Percentiles rank a stretch among this genome's conserved stretches.
phyloP scores from a whole-genome alignment of 2,329 filamentous ascomycete species.

The Incumbomyces lentus region DNA sequence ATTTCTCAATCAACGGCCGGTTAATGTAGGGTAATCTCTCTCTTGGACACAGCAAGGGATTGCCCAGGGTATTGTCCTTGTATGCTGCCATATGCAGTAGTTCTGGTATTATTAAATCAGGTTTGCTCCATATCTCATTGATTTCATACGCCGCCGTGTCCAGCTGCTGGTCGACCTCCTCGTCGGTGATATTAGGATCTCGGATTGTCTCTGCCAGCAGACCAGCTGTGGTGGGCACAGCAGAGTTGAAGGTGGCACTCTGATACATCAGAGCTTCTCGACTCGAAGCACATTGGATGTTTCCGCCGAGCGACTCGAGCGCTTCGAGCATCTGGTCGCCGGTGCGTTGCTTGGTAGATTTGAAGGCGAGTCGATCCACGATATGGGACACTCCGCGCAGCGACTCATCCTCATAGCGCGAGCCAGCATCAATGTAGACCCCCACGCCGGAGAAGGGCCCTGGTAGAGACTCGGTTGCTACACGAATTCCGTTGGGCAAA shows the following conservation, averaged over 20 bases:
- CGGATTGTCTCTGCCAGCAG: constrained; percentile 90
- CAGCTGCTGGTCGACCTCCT: constrained; percentile 77
- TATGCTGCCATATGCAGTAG: constrained; percentile 91
- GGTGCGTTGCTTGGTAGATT: constrained; percentile 61
- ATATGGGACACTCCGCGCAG: constrained; percentile 90
- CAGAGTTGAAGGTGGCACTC: constrained; percentile 90
- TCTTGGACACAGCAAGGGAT: constrained; percentile 81
- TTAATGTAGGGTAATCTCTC: constrained; percentile 71
- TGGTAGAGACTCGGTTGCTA: constrained; percentile 87
- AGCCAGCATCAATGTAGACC: constrained; percentile 91
- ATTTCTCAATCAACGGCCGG: constrained; percentile 61
- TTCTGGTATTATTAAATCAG: constrained; percentile 89
- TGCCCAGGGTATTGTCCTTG: constrained; percentile 90
- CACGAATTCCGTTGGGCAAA: constrained; percentile 81
- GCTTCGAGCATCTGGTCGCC: constrained; percentile 80
- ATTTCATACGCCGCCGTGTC: constrained; percentile 93
- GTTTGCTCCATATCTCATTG: constrained; percentile 93
- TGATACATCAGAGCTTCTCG: constrained; percentile 98
- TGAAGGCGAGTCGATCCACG: constrained; percentile 91
- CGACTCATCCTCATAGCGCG: constrained; percentile 77
- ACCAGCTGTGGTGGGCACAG: constrained; percentile 70
- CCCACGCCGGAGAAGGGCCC: constrained; percentile 92
- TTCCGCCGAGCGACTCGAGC: constrained; percentile 80
- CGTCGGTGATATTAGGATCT: constrained; percentile 70
- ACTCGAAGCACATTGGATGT: constrained; percentile 93